A percentile compares a stretch with the other conserved stretches of the same genome.
Conservation (phyloP, 805 yeast genomes). For the Kluyveromyces lactis region DNA sequence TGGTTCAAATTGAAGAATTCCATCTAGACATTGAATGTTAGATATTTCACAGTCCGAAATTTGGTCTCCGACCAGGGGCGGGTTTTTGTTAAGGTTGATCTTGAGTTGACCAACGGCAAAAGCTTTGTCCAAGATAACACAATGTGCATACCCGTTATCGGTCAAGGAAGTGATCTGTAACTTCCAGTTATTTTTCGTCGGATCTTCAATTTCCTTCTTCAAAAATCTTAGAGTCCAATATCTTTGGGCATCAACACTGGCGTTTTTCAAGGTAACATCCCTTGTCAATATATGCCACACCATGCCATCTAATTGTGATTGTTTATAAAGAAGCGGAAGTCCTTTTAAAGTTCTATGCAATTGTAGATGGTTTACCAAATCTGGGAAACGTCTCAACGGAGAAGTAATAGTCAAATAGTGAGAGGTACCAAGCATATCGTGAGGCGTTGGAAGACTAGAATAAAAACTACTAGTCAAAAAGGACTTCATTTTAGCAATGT, state of each 20-base stretch:
- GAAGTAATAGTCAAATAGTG: constrained; percentile 75
- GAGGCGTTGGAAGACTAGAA: constrained; percentile 38
- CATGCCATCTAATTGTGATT: constrained; percentile 30
- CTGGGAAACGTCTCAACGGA: constrained; percentile 79
- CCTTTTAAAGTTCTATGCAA: constrained; percentile 38
- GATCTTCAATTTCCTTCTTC: constrained; percentile 9
- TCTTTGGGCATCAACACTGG: constrained; percentile 22
- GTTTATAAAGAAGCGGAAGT: constrained; percentile 23
- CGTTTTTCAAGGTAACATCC: constrained; percentile 32
- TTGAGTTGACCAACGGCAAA: constrained; percentile 28
- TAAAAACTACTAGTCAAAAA: constrained; percentile 47
- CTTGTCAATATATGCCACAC: constrained; percentile 38
- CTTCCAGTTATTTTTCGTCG: constrained; percentile 12
- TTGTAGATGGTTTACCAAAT: constrained; percentile 75
- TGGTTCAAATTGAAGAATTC: constrained; percentile 28
- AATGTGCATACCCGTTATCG: constrained; percentile 28
- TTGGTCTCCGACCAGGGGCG: constrained; percentile 38
- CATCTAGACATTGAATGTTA: constrained; percentile 38
- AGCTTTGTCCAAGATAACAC: constrained; percentile 22
- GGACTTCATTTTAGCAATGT: constrained; percentile 36
- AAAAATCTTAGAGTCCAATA: constrained; percentile 33
- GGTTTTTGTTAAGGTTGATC: constrained; percentile 16
- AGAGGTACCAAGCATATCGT: constrained; percentile 55
- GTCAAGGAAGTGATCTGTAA: constrained; percentile 39
- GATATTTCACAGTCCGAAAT: constrained; percentile 33